These are phyloP conservation scores for Arxiozyma heterogenica DNA, from an alignment of 1,139 yeast genomes.

Conservation along the genomic window DNA sequence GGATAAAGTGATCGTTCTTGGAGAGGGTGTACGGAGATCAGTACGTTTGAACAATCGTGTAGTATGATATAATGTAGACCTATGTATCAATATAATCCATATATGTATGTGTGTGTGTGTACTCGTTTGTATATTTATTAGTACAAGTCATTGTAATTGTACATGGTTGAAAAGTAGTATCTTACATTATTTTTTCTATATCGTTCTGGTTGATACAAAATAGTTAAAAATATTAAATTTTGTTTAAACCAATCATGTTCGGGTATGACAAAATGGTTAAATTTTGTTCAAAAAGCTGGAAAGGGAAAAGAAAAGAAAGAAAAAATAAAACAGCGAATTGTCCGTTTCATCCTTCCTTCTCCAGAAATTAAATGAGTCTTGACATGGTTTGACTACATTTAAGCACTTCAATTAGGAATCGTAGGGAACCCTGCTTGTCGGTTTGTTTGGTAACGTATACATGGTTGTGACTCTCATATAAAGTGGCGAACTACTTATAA, in stretches of 20 bases:
- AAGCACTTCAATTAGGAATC: no score
- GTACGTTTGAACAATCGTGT: slow-evolving; percentile 38
- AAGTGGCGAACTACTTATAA: no score
- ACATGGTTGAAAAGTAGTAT: no score
- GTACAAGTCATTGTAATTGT: not conserved
- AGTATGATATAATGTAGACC: not conserved
- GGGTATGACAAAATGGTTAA: not conserved
- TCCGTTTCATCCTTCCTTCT: not conserved
- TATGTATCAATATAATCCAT: not conserved
- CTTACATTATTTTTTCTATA: no score
- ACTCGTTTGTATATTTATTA: not conserved
- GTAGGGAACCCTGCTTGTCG: no score
- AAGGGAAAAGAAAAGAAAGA: not conserved
- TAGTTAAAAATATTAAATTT: not conserved
- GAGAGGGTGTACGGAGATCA: slow-evolving; percentile 64
- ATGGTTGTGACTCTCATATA: not conserved
- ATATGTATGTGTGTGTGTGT: no score
- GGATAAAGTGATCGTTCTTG: slow-evolving; percentile 60
- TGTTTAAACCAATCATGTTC: not conserved
- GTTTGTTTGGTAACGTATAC: not conserved
- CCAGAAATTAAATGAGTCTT: not conserved
- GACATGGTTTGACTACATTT: not conserved
- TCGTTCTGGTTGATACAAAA: no score
- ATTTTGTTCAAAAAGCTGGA: not conserved
- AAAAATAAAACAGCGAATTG: not conserved